These are phyloP conservation scores for Aspergillus oerlinghausenensis DNA, from an alignment of 2,329 filamentous ascomycete genomes.

Conservation along the genomic window DNA sequence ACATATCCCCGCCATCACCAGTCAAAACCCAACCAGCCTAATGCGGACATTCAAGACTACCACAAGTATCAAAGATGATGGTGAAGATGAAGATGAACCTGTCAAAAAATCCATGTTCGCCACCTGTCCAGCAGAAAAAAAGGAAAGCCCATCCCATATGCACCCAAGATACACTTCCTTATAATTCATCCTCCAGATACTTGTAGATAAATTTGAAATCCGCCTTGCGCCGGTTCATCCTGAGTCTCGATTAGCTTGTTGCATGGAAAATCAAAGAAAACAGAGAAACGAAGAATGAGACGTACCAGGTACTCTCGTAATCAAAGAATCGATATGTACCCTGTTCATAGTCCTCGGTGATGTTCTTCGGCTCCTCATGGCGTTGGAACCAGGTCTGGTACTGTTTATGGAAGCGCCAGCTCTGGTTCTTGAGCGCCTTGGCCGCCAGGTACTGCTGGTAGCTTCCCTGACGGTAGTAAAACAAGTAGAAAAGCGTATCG, in stretches of 20 bases:
- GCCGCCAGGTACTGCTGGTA: conserved; percentile 94
- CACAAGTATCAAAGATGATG: background rate
- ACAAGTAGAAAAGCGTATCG: conserved; percentile 96
- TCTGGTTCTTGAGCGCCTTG: conserved; percentile 95
- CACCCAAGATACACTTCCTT: conserved; percentile 19
- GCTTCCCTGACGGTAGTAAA: conserved; percentile 96
- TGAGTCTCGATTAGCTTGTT: conserved; percentile 36
- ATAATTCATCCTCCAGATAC: conserved; percentile 91
- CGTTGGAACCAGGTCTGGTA: conserved; percentile 99
- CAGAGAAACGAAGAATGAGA: no score
- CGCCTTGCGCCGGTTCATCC: conserved; percentile 98
- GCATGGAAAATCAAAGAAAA: conserved; percentile 9
- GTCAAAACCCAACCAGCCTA: conserved; percentile 4
- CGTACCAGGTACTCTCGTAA: conserved; percentile 89
- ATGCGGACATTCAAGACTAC: conserved; percentile 1
- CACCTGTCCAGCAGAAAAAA: conserved; percentile 4
- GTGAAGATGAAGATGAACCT: background rate
- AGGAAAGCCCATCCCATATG: conserved; percentile 1
- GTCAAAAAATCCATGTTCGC: background rate
- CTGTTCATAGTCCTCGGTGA: conserved; percentile 98
- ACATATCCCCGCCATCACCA: conserved; percentile 5
- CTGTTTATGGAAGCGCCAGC: conserved; percentile 99
- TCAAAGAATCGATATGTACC: conserved; percentile 99
- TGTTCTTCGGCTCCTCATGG: conserved; percentile 96
- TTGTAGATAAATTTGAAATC: conserved; percentile 99